A percentile compares a stretch with the other conserved stretches of the same genome.
phyloP scores from a whole-genome alignment of 176 grass and related monocot genomes.

The Avena insularis region DNA sequence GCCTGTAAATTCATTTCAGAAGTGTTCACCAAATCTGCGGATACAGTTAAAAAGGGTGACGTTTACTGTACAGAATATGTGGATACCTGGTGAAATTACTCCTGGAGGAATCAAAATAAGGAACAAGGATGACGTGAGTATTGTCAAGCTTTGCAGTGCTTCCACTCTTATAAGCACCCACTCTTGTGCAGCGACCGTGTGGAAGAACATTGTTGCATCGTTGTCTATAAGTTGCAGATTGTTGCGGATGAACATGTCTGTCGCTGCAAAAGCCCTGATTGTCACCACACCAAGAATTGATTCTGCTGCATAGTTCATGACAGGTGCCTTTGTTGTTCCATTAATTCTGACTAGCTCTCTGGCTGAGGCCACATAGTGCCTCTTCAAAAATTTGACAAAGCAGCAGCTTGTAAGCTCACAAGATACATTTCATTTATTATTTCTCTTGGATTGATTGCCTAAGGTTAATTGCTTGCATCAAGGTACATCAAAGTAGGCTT shows the following conservation, averaged over 20 bases:
- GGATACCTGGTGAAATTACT: slow-evolving; percentile 74
- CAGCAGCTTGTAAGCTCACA: slow-evolving; percentile 23
- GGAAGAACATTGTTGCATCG: slow-evolving; percentile 84
- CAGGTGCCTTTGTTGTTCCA: slow-evolving; percentile 91
- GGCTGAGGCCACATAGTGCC: slow-evolving; percentile 81
- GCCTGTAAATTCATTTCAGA: slow-evolving; percentile 56
- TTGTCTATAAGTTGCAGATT: slow-evolving; percentile 80
- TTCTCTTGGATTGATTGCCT: neutral
- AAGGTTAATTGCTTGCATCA: slow-evolving; percentile 3
- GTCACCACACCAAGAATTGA: slow-evolving; percentile 74
- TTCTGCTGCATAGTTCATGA: slow-evolving; percentile 91
- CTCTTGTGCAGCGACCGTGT: slow-evolving; percentile 83
- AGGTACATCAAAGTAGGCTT: slow-evolving; percentile 22
- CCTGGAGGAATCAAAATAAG: slow-evolving; percentile 80
- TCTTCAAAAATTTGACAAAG: slow-evolving; percentile 49
- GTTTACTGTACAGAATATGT: neutral
- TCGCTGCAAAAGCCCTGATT: slow-evolving; percentile 70
- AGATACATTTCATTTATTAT: slow-evolving; percentile 1
- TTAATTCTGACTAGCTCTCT: slow-evolving; percentile 96
- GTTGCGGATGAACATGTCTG: slow-evolving; percentile 69
- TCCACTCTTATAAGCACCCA: slow-evolving; percentile 96
- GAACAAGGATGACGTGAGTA: slow-evolving; percentile 72
- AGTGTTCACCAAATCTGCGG: slow-evolving; percentile 15
- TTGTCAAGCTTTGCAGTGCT: slow-evolving; percentile 73
- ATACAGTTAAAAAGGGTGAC: slow-evolving; percentile 17